Conservation (phyloP, 345 rosid species). For the Bruguiera parviflora region DNA sequence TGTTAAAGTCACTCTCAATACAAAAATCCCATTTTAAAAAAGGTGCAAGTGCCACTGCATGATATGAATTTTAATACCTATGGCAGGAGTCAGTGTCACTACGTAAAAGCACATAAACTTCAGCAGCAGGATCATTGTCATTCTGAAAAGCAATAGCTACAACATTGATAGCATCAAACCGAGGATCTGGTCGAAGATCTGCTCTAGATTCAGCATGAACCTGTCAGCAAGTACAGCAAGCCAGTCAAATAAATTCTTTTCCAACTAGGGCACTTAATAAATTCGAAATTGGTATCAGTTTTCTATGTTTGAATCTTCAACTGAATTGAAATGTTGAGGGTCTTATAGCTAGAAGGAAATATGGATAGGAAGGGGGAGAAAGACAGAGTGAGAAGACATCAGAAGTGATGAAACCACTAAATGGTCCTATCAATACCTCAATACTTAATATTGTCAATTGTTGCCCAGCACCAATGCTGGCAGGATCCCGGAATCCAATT, state of each 20-base stretch:
- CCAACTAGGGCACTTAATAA: neutral
- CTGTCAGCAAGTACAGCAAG: slow-evolving; percentile 38
- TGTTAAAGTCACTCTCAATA: neutral
- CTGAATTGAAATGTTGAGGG: neutral
- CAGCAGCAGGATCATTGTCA: slow-evolving; percentile 49
- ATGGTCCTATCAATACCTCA: slow-evolving; percentile 52
- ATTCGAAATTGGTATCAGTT: neutral
- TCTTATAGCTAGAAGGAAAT: neutral
- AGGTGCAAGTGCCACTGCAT: neutral
- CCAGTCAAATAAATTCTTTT: slow-evolving; percentile 6
- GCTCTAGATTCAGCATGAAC: slow-evolving; percentile 88
- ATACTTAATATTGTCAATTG: slow-evolving; percentile 82
- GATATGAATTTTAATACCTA: slow-evolving; percentile 44
- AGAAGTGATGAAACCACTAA: neutral
- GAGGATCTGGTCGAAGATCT: slow-evolving; percentile 85
- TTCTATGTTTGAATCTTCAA: neutral
- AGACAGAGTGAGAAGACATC: neutral
- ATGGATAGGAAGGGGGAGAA: neutral
- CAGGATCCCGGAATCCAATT: slow-evolving; percentile 94
- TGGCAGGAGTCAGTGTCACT: slow-evolving; percentile 36
- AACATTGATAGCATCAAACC: slow-evolving; percentile 69
- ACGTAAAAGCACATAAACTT: slow-evolving; percentile 51
- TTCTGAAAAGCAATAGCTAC: slow-evolving; percentile 64
- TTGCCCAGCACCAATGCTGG: slow-evolving; percentile 91
- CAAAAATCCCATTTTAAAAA: neutral